These are phyloP conservation scores for Cephaloascus fragrans DNA, from an alignment of 805 yeast species.

Conservation along the genomic window DNA sequence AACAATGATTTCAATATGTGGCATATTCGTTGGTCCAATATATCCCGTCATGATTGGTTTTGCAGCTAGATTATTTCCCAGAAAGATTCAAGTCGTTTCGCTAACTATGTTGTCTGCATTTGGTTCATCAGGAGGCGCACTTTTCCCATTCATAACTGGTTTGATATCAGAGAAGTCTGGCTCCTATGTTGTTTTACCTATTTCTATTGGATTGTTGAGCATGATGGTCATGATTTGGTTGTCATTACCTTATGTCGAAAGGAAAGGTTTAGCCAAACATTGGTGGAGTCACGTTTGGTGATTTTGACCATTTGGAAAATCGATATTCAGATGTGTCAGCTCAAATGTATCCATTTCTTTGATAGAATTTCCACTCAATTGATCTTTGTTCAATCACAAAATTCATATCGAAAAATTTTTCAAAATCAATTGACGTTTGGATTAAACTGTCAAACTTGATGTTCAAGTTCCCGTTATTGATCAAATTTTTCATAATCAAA, in stretches of 20 bases:
- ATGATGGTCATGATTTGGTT: slow-evolving; percentile 14
- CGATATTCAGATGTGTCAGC: no score
- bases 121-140: slow-evolving; percentile 23
- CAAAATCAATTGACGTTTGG: slow-evolving; percentile 7
- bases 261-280: slow-evolving; percentile 1
- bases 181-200: slow-evolving; percentile 19
- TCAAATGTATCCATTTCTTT: neutral
- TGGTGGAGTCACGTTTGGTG: slow-evolving; percentile 6
- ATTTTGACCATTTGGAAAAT: no score
- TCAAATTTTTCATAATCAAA: slow-evolving; percentile 20
- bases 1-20: slow-evolving; percentile 16
- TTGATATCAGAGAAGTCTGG: slow-evolving; percentile 17
- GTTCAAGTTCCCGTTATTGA: slow-evolving; percentile 9
- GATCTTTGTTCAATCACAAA: neutral
- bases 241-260: slow-evolving; percentile 15
- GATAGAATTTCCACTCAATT: neutral
- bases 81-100: slow-evolving; percentile 18
- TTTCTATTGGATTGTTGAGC: slow-evolving; percentile 13
- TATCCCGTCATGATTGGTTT: slow-evolving; percentile 17
- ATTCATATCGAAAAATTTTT: neutral
- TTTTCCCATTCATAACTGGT: slow-evolving; percentile 23
- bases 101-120: slow-evolving; percentile 20
- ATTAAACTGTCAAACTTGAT: slow-evolving; percentile 13
- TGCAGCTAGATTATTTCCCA: slow-evolving; percentile 10
- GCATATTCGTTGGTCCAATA: slow-evolving; percentile 19